Base-by-base conservation (phyloP, 1,139 yeast genomes). In the Martiniozyma asiatica region DNA sequence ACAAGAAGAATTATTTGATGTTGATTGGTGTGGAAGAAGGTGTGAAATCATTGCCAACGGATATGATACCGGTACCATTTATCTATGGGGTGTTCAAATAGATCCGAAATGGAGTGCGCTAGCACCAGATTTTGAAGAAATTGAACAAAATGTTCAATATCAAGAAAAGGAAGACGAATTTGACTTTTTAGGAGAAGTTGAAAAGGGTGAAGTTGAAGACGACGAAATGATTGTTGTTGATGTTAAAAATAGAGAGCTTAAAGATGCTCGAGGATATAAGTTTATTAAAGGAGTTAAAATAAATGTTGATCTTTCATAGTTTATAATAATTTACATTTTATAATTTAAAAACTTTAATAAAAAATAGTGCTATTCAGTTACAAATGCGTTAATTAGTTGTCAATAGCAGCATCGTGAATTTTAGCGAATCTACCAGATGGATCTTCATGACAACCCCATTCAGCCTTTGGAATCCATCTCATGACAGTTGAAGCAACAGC, bases 401-500 rank as follows among this genome's bases (percentile, higher is more conserved):
- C 49, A 37, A 71, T 66, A 40, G 73, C 69, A 46, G 73, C 56
- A 34, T 79, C 85, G 58, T 89, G 98, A 46, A 80, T 75, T 61
- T 80, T 72, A 45, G 94, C 96, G 53, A 68, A 87, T 65, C 99
- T 82, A 43, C 99, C 99, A 35, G 94, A 80, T 33, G 99, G 98
- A 60, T 89, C 99, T 47, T 78, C 94, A 53, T 87, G 87, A 63
- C 98, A 89, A 41, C 98, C 98, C 99, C 99, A 89, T 60, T 89
- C 98, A 42, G 97, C 97, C 71, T 92, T 89, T 56, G 99, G 99
- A 59, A 89, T 65, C 99, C 99, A 89, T 70, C 98, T 79, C 95
- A 82, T 85, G 39, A 89, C 98, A 14, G 98, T 89, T 28, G 75
- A 63, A 39, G 96, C 97, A 46, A 94, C 98, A 46, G 94, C 89